These are phyloP conservation scores for Camelina hispida DNA, from an alignment of 345 rosid genomes.

Conservation along the genomic window DNA sequence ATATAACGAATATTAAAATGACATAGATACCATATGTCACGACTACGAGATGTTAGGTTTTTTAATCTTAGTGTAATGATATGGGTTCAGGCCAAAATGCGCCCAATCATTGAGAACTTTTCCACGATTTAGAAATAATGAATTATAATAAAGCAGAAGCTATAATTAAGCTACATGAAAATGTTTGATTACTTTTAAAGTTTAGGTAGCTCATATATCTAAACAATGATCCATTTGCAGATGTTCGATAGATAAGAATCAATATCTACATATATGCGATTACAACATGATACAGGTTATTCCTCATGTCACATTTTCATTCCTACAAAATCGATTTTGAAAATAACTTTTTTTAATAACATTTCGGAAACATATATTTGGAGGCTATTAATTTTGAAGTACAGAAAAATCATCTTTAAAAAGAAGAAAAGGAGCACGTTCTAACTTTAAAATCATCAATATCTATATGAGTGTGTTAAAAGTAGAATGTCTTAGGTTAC, in stretches of 20 bases:
- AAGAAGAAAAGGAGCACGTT: conserved; percentile 29
- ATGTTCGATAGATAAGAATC: conserved; percentile 19
- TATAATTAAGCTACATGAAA: conserved; percentile 8
- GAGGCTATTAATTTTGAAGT: conserved; percentile 9
- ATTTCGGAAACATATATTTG: conserved; percentile 3
- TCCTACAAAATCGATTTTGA: background rate
- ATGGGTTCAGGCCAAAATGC: conserved; percentile 17
- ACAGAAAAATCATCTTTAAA: conserved; percentile 22
- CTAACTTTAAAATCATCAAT: conserved; percentile 36
- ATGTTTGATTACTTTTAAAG: background rate
- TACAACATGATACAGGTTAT: background rate
- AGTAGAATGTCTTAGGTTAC: conserved; percentile 43
- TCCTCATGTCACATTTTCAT: conserved; percentile 3
- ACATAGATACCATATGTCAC: conserved; percentile 14
- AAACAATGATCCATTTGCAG: background rate
- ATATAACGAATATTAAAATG: conserved; percentile 15
- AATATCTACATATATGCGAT: conserved; percentile 1
- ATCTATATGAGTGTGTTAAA: conserved; percentile 29
- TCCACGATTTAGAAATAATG: conserved; percentile 17
- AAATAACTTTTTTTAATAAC: background rate
- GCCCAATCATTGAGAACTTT: conserved; percentile 38
- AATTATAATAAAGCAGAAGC: conserved; percentile 9
- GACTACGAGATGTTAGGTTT: background rate
- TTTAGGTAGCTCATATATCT: background rate
- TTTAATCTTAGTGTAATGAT: conserved; percentile 11